Evolutionary conservation across 169 alveolate genomes (phyloP).

Genomic region (Eimeria maxima): DNA sequence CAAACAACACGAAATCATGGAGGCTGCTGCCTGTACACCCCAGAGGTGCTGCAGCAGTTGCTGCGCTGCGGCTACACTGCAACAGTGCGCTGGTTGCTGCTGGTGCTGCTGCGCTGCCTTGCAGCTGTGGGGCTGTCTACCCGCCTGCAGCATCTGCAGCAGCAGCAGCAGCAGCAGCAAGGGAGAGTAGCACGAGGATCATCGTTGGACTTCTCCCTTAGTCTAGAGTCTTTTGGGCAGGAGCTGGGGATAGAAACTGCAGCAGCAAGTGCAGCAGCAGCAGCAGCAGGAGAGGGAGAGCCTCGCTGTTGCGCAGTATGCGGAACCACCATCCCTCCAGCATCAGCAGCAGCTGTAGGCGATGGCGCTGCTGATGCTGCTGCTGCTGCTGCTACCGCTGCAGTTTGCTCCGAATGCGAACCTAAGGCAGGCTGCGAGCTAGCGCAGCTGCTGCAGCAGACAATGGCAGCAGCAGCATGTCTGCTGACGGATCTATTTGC

Average conservation of each 20-base stretch:
- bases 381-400: constrained; percentile 7
- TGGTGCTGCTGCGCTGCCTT: constrained; percentile 77
- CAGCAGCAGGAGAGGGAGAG: constrained; percentile 28
- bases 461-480: constrained; percentile 74
- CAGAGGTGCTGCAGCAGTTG: constrained; percentile 68
- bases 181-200: neutral
- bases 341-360: neutral
- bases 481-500: neutral
- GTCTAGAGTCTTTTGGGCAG: neutral
- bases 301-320: constrained; percentile 12
- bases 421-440: constrained; percentile 58
- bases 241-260: neutral
- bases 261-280: constrained; percentile 60
- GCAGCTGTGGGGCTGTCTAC: constrained; percentile 59
- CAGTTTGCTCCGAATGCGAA: neutral
- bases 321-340: neutral
- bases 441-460: constrained; percentile 73
- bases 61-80: constrained; percentile 68
- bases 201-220: neutral
- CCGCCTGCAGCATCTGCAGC: neutral
- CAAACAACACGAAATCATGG: neutral
- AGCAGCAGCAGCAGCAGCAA: constrained; percentile 69
- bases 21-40: constrained; percentile 53
- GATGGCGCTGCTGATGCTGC: constrained; percentile 20
- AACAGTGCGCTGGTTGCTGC: constrained; percentile 76